Conservation (phyloP, 768 basidiomycete species). For the Chalciporus sphaerocephalus region DNA sequence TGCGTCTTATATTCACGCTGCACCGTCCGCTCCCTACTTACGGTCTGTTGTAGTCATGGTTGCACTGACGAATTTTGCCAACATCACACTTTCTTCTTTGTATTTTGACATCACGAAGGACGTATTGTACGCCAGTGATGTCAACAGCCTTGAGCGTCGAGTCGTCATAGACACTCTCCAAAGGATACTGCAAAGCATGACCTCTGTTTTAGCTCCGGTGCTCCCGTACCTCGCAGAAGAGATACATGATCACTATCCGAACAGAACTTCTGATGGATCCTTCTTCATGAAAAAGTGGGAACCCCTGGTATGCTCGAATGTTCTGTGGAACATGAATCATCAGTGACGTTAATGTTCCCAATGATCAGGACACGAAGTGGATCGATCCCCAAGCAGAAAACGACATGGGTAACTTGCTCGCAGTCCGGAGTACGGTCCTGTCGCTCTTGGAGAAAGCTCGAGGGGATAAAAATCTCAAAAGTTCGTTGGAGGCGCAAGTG, state of each 20-base stretch:
- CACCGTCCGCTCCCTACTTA: conserved; percentile 1
- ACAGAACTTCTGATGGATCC: conserved; percentile 36
- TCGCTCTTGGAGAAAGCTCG: conserved; percentile 74
- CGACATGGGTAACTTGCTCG: conserved; percentile 63
- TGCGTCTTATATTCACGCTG: conserved; percentile 25
- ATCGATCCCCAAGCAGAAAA: conserved; percentile 48
- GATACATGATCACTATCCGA: conserved; percentile 43
- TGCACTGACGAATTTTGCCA: conserved; percentile 71
- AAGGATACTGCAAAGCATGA: conserved; percentile 61
- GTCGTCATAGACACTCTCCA: conserved; percentile 68
- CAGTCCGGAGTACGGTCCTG: conserved; percentile 57
- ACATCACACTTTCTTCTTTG: conserved; percentile 79
- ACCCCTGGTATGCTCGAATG: conserved; percentile 49
- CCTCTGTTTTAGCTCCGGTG: conserved; percentile 74
- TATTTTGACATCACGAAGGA: conserved; percentile 95
- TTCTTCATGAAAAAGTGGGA: conserved; percentile 73
- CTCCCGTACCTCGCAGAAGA: conserved; percentile 91
- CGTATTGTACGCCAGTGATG: conserved; percentile 69
- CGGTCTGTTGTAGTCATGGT: conserved; percentile 52
- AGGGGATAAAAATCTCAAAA: conserved; percentile 63
- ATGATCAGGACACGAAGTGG: conserved; percentile 57
- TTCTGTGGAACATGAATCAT: neutral
- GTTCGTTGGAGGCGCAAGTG: conserved; percentile 74
- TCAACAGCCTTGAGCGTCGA: conserved; percentile 50
- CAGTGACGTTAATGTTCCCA: conserved; percentile 2